Evolutionary conservation across 2,329 filamentous ascomycete species (phyloP).

Genomic region (Bipolaris oryzae): DNA sequence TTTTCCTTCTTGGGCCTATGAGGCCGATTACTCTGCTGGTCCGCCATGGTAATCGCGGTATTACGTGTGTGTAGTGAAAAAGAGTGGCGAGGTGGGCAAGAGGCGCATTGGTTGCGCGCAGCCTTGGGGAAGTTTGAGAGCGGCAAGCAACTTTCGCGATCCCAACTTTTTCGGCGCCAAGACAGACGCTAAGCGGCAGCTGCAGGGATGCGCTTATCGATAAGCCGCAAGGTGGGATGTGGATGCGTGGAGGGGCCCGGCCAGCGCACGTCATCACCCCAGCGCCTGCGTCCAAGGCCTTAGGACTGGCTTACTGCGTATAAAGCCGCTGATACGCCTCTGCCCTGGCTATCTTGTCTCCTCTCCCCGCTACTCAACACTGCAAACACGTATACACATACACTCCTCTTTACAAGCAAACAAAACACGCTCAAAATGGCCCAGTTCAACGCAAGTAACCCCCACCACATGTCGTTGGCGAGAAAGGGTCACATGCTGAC

Average conservation of each 20-base stretch:
- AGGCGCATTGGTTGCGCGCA: constrained; percentile 11
- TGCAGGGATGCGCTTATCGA: constrained; percentile 44
- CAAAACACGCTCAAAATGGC: constrained; percentile 17
- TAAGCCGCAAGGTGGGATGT: constrained; percentile 25
- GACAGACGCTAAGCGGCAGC: constrained; percentile 28
- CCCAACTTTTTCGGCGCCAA: constrained; percentile 40
- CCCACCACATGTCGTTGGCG: background rate
- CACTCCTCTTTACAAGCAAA: constrained; percentile 1
- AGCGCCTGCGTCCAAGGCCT: constrained; percentile 34
- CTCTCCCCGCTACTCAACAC: constrained; percentile 4
- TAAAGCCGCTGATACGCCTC: constrained; percentile 30
- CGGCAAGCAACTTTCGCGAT: constrained; percentile 18
- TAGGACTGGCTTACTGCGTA: constrained; percentile 23
- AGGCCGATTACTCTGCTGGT: constrained; percentile 76
- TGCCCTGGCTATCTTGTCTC: constrained; percentile 18
- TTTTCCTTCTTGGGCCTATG: constrained; percentile 90
- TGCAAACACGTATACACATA: background rate
- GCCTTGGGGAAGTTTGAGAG: constrained; percentile 1
- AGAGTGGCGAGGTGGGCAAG: constrained; percentile 1
- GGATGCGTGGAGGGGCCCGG: constrained; percentile 15
- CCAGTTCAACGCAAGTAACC: constrained; percentile 24
- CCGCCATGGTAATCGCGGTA: constrained; percentile 56
- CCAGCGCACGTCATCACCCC: constrained; percentile 31
- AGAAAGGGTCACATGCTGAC: constrained; percentile 2
- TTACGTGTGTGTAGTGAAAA: background rate